A percentile compares a stretch with the other conserved stretches of the same genome.
Conservation (phyloP, 148 eudicot species). For the Chenopodium formosanum region DNA sequence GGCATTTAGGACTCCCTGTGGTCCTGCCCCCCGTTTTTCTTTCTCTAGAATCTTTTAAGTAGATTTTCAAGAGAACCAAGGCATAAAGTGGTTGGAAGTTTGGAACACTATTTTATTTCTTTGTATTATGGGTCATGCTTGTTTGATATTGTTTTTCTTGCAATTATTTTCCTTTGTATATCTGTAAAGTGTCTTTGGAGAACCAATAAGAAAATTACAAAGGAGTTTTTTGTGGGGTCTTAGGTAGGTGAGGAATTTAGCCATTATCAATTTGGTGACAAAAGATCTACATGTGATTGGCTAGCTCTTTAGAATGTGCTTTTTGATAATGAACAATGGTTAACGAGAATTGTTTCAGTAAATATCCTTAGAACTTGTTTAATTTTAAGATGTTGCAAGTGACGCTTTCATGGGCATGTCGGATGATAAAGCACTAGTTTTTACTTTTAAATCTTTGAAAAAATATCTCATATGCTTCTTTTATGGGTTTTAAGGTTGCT, state of each 20-base stretch:
- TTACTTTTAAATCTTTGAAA: neutral
- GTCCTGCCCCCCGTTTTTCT: no score
- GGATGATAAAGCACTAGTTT: neutral
- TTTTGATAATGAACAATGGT: neutral
- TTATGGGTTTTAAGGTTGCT: neutral
- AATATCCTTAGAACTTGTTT: neutral
- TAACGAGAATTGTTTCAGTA: neutral
- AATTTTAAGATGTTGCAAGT: neutral
- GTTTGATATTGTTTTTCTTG: neutral
- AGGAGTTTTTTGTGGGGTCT: neutral
- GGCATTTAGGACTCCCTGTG: neutral
- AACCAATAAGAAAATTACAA: neutral
- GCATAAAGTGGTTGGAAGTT: neutral
- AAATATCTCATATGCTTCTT: neutral
- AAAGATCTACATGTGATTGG: neutral
- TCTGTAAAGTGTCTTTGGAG: neutral
- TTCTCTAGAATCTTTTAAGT: no score
- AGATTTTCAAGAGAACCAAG: neutral
- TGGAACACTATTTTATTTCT: neutral
- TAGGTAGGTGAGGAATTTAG: neutral
- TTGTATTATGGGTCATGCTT: neutral
- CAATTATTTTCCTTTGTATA: neutral
- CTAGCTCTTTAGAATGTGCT: neutral
- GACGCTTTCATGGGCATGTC: neutral
- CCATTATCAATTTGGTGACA: neutral